Base-by-base conservation (phyloP, 1,139 yeast species). In the Kodamaea ohmeri region DNA sequence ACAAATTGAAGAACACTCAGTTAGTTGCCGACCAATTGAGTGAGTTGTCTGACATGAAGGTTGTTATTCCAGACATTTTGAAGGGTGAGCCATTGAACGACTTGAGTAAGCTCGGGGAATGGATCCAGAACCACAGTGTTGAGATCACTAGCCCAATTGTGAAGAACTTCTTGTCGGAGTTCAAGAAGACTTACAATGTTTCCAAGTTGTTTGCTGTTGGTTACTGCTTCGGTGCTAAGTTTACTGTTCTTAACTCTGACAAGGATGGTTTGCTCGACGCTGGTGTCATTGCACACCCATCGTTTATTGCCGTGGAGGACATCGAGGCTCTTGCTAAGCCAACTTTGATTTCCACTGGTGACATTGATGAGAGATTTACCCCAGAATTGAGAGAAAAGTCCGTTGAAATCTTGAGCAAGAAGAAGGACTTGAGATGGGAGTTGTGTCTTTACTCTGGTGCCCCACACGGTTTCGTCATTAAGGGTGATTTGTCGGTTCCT, bases 401-500 rank as follows among this genome's bases (percentile, higher is more conserved):
- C 8, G 42, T 44, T 35, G 45, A 39, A 9, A 45, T 42, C 28
- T 51, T 54, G 47, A 43, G 47, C 8, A 42, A 42, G 25, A 51
- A 45, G 34, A 42, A 47, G 32, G 50, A 43, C 21, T 76, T 73
- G 25, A 42, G 44, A 18, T 53, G 40, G 46, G 52, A 45, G 34
- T 29, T 51, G 9, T 45, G 47, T 31, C 26, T 54, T 30, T 54
- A 49, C 40, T 36, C 44, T 4, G 55, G 53, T 14, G 53, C 50
- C n/a, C 18, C 40, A 6, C 58, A 54, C 35, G 58, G 58, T 5
- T 54, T 37, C 34, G 49, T 52, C 15, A 45, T 48, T 24, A 50
- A 51, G 63, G 96, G 94, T 43, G 96, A 89, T 57, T 44, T 71
- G 25, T 47, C 66, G 11, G 63, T 65, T 44, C 83, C 86, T 8